phyloP scores from a whole-genome alignment of 345 rosid genomes.

The Clarkia xantiana region DNA sequence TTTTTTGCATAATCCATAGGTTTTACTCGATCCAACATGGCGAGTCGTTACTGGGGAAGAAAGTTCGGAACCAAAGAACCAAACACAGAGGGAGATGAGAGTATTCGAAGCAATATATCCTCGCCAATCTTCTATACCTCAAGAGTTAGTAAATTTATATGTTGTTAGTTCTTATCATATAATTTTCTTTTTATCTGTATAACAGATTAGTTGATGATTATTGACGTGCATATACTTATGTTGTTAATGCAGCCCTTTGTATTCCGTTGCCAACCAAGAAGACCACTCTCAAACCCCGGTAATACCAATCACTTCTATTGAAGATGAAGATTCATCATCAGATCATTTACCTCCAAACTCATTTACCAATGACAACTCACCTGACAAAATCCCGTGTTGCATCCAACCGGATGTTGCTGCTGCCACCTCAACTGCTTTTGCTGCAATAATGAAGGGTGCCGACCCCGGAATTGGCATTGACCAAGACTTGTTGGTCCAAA shows the following conservation, averaged over 20 bases:
- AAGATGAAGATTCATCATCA: constrained; percentile 53
- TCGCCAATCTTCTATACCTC: constrained; percentile 73
- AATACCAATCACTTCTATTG: constrained; percentile 68
- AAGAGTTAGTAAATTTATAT: constrained; percentile 34
- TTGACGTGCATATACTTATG: constrained; percentile 6
- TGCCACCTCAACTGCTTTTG: constrained; percentile 49
- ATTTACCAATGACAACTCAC: constrained; percentile 19
- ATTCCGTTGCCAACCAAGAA: constrained; percentile 29
- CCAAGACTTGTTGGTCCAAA: constrained; percentile 60
- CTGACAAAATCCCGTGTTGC: constrained; percentile 19
- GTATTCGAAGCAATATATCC: constrained; percentile 96
- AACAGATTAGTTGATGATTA: constrained; percentile 13
- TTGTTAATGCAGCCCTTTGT: constrained; percentile 49
- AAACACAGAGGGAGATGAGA: constrained; percentile 76
- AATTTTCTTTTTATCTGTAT: constrained; percentile 33
- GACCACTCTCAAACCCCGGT: constrained; percentile 32
- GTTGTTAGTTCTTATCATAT: constrained; percentile 6
- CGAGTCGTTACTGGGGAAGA: constrained; percentile 88
- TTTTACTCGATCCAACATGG: constrained; percentile 42
- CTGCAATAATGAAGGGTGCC: constrained; percentile 49
- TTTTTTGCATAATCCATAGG: constrained; percentile 20
- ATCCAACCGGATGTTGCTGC: constrained; percentile 47
- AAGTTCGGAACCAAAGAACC: constrained; percentile 55
- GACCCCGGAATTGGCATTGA: constrained; percentile 62
- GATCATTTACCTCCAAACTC: constrained; percentile 28